phyloP scores from a whole-genome alignment of 805 yeast species.

The Candida jianshihensis region DNA sequence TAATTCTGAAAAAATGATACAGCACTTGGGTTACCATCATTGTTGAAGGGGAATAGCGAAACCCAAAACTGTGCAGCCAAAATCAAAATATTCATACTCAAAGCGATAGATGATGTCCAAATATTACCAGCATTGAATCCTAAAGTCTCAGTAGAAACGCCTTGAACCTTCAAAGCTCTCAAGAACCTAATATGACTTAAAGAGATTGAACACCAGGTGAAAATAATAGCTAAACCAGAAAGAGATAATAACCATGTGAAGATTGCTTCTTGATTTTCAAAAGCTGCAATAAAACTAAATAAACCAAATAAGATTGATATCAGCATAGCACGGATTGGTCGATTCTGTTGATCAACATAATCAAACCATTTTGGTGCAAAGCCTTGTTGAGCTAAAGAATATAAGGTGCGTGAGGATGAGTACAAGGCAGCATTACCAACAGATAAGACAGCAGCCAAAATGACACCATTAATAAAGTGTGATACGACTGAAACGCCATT shows the following conservation, averaged over 20 bases:
- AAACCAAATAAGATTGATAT: conserved; percentile 46
- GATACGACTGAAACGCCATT: conserved; percentile 50
- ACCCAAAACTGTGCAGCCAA: conserved; percentile 58
- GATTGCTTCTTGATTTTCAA: conserved; percentile 47
- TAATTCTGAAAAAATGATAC: conserved; percentile 44
- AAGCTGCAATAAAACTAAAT: conserved; percentile 59
- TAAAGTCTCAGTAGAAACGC: conserved; percentile 38
- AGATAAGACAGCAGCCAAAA: conserved; percentile 53
- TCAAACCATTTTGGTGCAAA: conserved; percentile 48
- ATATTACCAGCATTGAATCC: conserved; percentile 41
- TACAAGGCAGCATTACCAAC: conserved; percentile 54
- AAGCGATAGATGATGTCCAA: conserved; percentile 45
- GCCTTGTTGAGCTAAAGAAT: conserved; percentile 52
- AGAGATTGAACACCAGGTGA: conserved; percentile 57
- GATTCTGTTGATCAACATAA: conserved; percentile 48
- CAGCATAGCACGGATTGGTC: conserved; percentile 50
- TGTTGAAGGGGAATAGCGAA: conserved; percentile 49
- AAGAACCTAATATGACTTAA: conserved; percentile 51
- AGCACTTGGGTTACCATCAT: conserved; percentile 29
- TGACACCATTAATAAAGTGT: conserved; percentile 59
- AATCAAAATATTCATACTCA: conserved; percentile 39
- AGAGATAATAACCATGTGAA: conserved; percentile 60
- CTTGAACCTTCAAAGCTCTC: conserved; percentile 48
- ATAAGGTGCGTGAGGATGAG: conserved; percentile 40
- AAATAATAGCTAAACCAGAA: conserved; percentile 53